Base-by-base conservation (phyloP, 2,329 filamentous ascomycete genomes). In the Fusarium bactridioides region DNA sequence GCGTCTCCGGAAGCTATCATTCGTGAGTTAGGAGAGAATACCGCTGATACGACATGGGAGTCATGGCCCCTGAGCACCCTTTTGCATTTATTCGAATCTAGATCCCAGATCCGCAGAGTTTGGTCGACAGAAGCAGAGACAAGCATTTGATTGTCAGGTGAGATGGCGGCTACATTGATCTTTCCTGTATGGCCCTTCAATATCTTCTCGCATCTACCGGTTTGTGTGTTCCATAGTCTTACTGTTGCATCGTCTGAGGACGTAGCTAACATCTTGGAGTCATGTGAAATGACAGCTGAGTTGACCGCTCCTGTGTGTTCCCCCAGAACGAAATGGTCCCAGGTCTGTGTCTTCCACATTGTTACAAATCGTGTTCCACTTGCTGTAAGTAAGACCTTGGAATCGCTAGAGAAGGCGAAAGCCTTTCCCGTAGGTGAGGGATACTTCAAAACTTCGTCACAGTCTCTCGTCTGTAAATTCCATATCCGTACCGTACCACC, bases 251-350 rank as follows among this genome's bases (percentile, higher is more conserved):
- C 47, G 7, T 19, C 5, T 1, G 29, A 50, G 3, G 29, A 35
- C 1, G 47, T 50, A 11, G 10, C 47, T 19, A 33, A 0, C 5
- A 19, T 13, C 4, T 7, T 35, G 0, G 47, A 50, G n/a, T 50
- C 3, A 10, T 23, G 16, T 35, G 47, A 50, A 19, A 50, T 19
- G 1, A 33, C 16, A 15, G n/a, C 47, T 19, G 21, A 50, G 1
- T 33, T 50, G 3, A 50, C 11, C 10, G 10, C 10, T 13, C 15
- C 29, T 35, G n/a, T 15, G 16, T 50, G 47, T 4, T 3, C 29
- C 1, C 0, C 0, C 3, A 50, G 0, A 23, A 33, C 10, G 8
- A 25, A 0, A 4, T 4, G 29, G 29, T 50, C 31, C 48, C 48
- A 51, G 8, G 8, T 51, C 9, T 51, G 31, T 19, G 29, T 51